Evolutionary conservation across 305 asterid species (phyloP).

Genomic region (Solanum chacoense): DNA sequence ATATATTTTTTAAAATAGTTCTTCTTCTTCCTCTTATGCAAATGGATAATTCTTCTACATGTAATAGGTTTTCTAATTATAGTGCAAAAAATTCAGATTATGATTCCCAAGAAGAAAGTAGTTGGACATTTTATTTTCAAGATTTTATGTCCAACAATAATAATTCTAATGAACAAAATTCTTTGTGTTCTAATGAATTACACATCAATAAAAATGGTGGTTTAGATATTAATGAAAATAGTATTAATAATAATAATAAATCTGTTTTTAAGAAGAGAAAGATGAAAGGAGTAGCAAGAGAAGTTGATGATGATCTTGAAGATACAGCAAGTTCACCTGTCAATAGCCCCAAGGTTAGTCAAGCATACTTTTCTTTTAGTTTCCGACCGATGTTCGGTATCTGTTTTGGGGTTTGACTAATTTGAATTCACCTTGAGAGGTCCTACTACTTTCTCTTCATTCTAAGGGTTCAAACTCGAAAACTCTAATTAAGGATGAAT

Average conservation of each 20-base stretch:
- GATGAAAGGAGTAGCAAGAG: not conserved
- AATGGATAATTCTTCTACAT: conserved; percentile 2
- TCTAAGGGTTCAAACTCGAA: not conserved
- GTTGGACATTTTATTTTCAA: conserved; percentile 7
- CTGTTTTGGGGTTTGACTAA: not conserved
- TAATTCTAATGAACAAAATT: not conserved
- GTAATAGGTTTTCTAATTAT: not conserved
- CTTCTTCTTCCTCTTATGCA: not conserved
- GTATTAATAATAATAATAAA: not conserved
- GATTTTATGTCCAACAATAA: not conserved
- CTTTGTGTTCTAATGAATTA: not conserved
- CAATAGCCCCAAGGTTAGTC: conserved; percentile 7
- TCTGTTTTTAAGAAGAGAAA: not conserved
- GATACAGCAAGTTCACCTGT: conserved; percentile 8
- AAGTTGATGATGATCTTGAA: conserved; percentile 2
- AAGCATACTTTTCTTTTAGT: not conserved
- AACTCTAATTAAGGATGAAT: not conserved
- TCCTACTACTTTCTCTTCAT: not conserved
- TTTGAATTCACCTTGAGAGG: not conserved
- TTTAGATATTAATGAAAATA: not conserved
- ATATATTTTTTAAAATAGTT: too few relatives aligned
- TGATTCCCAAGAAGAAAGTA: not conserved
- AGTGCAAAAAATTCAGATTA: not conserved
- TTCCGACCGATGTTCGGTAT: not conserved
- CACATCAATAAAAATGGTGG: not conserved